Conservation (phyloP, 805 yeast species). For the Starmerella etchellsii region DNA sequence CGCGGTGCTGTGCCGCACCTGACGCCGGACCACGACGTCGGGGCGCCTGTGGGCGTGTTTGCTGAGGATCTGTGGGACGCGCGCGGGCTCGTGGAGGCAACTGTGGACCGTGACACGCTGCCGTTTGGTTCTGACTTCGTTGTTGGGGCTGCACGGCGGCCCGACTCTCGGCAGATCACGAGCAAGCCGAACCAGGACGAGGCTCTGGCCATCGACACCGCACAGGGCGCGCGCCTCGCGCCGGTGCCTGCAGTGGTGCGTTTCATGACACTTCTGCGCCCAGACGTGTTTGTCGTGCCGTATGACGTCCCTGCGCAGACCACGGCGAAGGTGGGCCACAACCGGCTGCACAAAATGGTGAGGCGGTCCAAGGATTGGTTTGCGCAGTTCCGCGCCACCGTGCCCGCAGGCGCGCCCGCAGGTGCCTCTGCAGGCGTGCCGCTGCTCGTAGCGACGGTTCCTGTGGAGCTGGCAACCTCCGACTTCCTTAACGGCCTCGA, state of each 20-base stretch:
- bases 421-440: too few relatives aligned
- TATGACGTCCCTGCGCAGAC: conserved; percentile 26
- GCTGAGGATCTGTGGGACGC: conserved; percentile 31
- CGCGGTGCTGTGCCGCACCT: conserved; percentile 33
- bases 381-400: conserved; percentile 12
- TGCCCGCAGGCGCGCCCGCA: background rate
- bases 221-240: conserved; percentile 28
- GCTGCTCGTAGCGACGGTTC: conserved; percentile 24
- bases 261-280: conserved; percentile 19
- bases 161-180: conserved; percentile 22
- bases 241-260: conserved; percentile 19
- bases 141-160: conserved; percentile 24
- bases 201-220: conserved; percentile 26
- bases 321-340: conserved; percentile 26
- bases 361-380: conserved; percentile 28
- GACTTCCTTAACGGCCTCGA: conserved; percentile 15
- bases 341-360: conserved; percentile 29
- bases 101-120: conserved; percentile 16
- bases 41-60: conserved; percentile 22
- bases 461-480: conserved; percentile 22
- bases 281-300: conserved; percentile 29
- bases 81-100: conserved; percentile 17
- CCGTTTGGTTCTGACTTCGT: conserved; percentile 24
- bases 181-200: conserved; percentile 27
- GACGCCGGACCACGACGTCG: conserved; percentile 30